Conservation (phyloP, 352 stramenopile species). For the Phytophthora nicotianae region DNA sequence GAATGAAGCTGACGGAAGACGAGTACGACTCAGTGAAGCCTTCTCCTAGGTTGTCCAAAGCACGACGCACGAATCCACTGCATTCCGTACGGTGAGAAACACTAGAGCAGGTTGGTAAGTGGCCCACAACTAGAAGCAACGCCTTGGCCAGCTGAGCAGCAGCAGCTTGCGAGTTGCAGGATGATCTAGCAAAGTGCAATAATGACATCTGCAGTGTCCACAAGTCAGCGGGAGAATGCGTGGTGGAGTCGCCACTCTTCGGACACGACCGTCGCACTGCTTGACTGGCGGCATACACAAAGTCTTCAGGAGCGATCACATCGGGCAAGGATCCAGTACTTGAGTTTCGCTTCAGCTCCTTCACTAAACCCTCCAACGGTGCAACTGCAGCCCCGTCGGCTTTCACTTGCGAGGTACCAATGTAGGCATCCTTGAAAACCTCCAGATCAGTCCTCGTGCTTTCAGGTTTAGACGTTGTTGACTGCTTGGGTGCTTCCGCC, state of each 20-base stretch:
- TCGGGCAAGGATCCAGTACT: conserved; percentile 17
- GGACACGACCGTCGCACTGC: conserved; percentile 18
- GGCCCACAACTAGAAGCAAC: conserved; percentile 49
- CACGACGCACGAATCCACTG: conserved; percentile 49
- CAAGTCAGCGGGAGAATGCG: conserved; percentile 24
- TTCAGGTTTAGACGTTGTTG: background rate
- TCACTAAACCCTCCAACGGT: conserved; percentile 10
- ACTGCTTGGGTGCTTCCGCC: conserved; percentile 10
- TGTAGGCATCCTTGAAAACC: conserved; percentile 33
- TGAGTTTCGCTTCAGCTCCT: conserved; percentile 31
- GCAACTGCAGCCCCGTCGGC: background rate
- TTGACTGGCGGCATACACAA: conserved; percentile 32
- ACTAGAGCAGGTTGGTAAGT: conserved; percentile 45
- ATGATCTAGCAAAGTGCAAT: conserved; percentile 50
- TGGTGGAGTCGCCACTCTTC: background rate
- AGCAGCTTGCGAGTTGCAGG: conserved; percentile 50
- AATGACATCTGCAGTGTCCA: conserved; percentile 58
- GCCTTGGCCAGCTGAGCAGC: conserved; percentile 43
- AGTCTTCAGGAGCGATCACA: conserved; percentile 28
- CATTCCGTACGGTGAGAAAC: conserved; percentile 49
- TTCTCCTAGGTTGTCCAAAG: conserved; percentile 45
- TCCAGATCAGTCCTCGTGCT: conserved; percentile 17
- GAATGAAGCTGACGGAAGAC: conserved; percentile 42
- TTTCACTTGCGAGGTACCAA: background rate
- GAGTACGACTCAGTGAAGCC: conserved; percentile 40